Evolutionary conservation across 1,139 yeast species (phyloP).

Genomic region (Citeromyces siamensis): DNA sequence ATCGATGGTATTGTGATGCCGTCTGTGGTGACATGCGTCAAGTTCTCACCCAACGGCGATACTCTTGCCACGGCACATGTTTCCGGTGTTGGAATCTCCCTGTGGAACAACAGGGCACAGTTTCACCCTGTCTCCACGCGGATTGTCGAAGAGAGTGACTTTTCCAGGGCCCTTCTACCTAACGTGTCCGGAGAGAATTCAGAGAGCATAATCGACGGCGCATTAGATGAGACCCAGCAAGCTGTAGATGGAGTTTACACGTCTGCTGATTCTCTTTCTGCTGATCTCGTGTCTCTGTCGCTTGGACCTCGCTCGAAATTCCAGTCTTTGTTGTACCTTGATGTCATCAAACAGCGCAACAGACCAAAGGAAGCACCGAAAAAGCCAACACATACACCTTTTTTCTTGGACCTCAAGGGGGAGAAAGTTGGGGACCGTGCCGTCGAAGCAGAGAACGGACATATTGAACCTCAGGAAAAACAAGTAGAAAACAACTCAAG

Average conservation of each 20-base stretch:
- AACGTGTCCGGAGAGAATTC: constrained; percentile 83
- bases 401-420: constrained; percentile 56
- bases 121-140: constrained; percentile 62
- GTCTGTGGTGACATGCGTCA: constrained; percentile 66
- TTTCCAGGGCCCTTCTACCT: constrained; percentile 51
- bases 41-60: constrained; percentile 84
- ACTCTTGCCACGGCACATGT: constrained; percentile 91
- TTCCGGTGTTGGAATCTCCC: constrained; percentile 74
- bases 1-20: constrained; percentile 82
- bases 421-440: constrained; percentile 62
- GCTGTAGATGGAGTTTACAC: constrained; percentile 27
- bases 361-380: constrained; percentile 86
- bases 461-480: constrained; percentile 7
- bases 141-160: constrained; percentile 64
- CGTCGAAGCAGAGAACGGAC: constrained; percentile 40
- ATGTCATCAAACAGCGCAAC: constrained; percentile 73
- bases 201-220: constrained; percentile 66
- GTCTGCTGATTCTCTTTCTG: constrained; percentile 55
- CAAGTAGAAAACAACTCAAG: constrained; percentile 10
- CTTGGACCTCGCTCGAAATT: constrained; percentile 68
- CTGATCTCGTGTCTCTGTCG: constrained; percentile 59
- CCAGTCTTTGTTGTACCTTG: constrained; percentile 69
- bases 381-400: constrained; percentile 79
- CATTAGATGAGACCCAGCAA: constrained; percentile 29
- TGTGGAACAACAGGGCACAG: constrained; percentile 91